Conservation (phyloP, 306 rosid species). For the Hylodesmum podocarpum region DNA sequence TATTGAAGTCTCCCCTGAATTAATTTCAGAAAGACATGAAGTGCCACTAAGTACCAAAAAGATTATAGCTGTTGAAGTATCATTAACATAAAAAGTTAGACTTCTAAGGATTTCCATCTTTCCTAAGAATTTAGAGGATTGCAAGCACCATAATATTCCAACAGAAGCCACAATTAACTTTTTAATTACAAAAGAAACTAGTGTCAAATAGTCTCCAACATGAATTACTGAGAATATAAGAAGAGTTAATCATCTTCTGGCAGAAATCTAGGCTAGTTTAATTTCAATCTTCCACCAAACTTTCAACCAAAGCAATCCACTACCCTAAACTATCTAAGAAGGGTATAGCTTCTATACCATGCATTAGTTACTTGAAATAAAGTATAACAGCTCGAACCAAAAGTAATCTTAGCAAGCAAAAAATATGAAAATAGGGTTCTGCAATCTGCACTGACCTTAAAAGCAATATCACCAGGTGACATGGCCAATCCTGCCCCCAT, state of each 20-base stretch:
- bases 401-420: not conserved
- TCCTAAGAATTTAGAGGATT: not conserved
- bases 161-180: not conserved
- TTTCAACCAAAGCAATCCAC: not conserved
- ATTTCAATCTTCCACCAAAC: not conserved
- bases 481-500: slow-evolving; percentile 99
- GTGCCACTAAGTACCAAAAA: not conserved
- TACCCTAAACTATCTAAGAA: not conserved
- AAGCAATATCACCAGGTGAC: slow-evolving; percentile 99
- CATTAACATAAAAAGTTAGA: not conserved
- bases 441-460: slow-evolving; percentile 56
- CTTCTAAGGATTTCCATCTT: slow-evolving; percentile 1
- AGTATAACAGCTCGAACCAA: not conserved
- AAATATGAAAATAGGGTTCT: not conserved
- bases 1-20: not conserved
- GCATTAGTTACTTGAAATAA: not conserved
- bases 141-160: slow-evolving; percentile 4
- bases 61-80: not conserved
- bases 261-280: not conserved
- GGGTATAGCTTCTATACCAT: not conserved
- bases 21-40: not conserved
- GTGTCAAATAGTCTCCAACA: not conserved
- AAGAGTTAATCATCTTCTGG: not conserved
- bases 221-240: not conserved
- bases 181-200: not conserved